These are phyloP conservation scores for Helianthus tuberosus DNA, from an alignment of 129 eudicot genomes.

Conservation along the genomic window DNA sequence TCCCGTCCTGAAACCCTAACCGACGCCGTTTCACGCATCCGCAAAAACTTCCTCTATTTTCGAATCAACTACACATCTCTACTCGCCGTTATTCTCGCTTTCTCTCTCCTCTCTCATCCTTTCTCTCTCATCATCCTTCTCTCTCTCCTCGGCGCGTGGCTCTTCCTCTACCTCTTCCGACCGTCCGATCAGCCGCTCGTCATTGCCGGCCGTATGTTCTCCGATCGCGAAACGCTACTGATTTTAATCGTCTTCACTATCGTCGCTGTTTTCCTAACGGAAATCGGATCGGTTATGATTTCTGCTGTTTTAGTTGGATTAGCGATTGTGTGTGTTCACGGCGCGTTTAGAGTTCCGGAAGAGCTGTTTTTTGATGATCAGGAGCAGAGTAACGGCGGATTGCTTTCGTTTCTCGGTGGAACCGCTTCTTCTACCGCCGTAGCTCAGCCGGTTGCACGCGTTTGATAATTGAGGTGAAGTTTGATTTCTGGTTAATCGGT, in stretches of 20 bases:
- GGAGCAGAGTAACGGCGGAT: slow-evolving; percentile 53
- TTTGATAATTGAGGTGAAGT: slow-evolving; percentile 33
- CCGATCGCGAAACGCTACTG: slow-evolving; percentile 57
- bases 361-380: slow-evolving; percentile 71
- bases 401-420: slow-evolving; percentile 70
- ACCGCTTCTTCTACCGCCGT: slow-evolving; percentile 52
- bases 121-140: slow-evolving; percentile 65
- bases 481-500: background rate
- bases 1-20: slow-evolving; percentile 64
- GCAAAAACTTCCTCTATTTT: slow-evolving; percentile 65
- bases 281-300: slow-evolving; percentile 66
- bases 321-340: slow-evolving; percentile 58
- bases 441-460: slow-evolving; percentile 39
- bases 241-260: slow-evolving; percentile 48
- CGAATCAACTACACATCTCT: slow-evolving; percentile 63
- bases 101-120: slow-evolving; percentile 77
- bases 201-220: slow-evolving; percentile 53
- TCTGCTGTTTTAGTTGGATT: slow-evolving; percentile 59
- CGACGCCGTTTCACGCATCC: slow-evolving; percentile 74
- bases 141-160: slow-evolving; percentile 68
- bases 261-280: slow-evolving; percentile 60
- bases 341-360: slow-evolving; percentile 71
- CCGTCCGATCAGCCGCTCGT: slow-evolving; percentile 55
- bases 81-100: slow-evolving; percentile 43
- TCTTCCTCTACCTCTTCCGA: slow-evolving; percentile 28